Conservation (phyloP, 1,284 basidiomycete species). For the Rhodotorula sp. region DNA sequence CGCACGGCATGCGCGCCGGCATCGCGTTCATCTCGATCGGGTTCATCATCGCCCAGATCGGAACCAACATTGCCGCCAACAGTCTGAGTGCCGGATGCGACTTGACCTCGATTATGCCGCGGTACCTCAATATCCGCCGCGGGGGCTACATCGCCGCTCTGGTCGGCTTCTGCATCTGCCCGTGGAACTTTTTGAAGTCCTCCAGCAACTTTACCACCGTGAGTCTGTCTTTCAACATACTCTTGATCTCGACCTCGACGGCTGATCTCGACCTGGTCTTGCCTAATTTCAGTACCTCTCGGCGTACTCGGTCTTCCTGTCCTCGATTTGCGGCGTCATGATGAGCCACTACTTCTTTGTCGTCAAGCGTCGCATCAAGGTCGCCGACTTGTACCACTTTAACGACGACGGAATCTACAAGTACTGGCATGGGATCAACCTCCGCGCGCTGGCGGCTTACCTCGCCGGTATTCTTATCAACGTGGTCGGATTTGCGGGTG, state of each 20-base stretch:
- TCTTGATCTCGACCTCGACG: neutral
- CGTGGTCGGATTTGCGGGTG: slow-evolving; percentile 57
- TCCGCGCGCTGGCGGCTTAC: slow-evolving; percentile 58
- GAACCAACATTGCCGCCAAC: slow-evolving; percentile 61
- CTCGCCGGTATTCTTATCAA: slow-evolving; percentile 77
- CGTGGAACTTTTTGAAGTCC: slow-evolving; percentile 75
- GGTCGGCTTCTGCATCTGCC: slow-evolving; percentile 61
- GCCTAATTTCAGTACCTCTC: slow-evolving; percentile 67
- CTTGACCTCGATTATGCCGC: slow-evolving; percentile 73
- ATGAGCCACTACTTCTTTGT: slow-evolving; percentile 79
- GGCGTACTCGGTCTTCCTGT: slow-evolving; percentile 77
- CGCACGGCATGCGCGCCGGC: slow-evolving; percentile 46
- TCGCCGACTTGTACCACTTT: slow-evolving; percentile 68
- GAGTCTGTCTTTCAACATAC: neutral
- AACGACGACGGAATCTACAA: slow-evolving; percentile 66
- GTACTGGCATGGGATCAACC: slow-evolving; percentile 73
- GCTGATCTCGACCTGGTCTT: slow-evolving; percentile 59
- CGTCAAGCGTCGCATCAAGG: slow-evolving; percentile 67
- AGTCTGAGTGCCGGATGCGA: slow-evolving; percentile 82
- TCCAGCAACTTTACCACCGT: slow-evolving; percentile 70
- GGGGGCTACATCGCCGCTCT: slow-evolving; percentile 76
- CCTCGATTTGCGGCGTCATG: slow-evolving; percentile 65
- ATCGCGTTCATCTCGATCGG: slow-evolving; percentile 69
- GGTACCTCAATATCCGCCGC: slow-evolving; percentile 81
- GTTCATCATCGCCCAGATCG: slow-evolving; percentile 59